Evolutionary conservation across 495 filamentous ascomycete genomes (phyloP), one percentile per base, ranked within the genome.

Genomic region (Eremomyces bilateralis): DNA sequence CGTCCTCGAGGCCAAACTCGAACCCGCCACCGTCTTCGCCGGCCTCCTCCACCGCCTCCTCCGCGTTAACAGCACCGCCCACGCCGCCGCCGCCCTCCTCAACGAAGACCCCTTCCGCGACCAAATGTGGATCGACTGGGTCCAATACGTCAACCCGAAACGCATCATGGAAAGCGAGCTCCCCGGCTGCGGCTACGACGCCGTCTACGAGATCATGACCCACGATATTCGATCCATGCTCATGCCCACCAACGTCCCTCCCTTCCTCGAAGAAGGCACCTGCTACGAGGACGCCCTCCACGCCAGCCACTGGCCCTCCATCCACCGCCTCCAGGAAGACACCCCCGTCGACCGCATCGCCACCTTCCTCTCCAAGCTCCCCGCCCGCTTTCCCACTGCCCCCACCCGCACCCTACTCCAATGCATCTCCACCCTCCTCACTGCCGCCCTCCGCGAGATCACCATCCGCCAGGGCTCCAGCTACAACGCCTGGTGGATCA

Each of bases 401-500:
- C 70, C 63, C 25, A 66, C 65, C 25, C 65, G 56, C 27, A 76
- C 69, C 31, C 63, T 85, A 28, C 62, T 83, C 15, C 67, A 69
- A 50, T 76, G 69, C 40, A 66, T 81, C 16, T 68, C 73, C 37
- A 63, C 67, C 18, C 54, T 82, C 13, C 67, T 76, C 13, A 73
- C 71, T 1, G 67, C 74, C 8, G 69, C 74, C 4, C 59, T 85
- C 50, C 63, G 80, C 27, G 80, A 84, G 44, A 62, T 85, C 37
- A 94, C 85, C 4, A 71, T 94, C 16, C 66, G 66, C 17, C 72
- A 77, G 39, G 81, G 78, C 6, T 68, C 72, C 39, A 91, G 80
- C 45, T 97, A 93, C 48, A 81, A 80, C 11, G 73, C 79, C 1
- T 97, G 88, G 88, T 94, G 88, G 82, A 76, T 93, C 35, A 83